A percentile compares a stretch with the other conserved stretches of the same genome.
phyloP scores from a whole-genome alignment of 208 protist species.

The Trypanosoma melophagium region DNA sequence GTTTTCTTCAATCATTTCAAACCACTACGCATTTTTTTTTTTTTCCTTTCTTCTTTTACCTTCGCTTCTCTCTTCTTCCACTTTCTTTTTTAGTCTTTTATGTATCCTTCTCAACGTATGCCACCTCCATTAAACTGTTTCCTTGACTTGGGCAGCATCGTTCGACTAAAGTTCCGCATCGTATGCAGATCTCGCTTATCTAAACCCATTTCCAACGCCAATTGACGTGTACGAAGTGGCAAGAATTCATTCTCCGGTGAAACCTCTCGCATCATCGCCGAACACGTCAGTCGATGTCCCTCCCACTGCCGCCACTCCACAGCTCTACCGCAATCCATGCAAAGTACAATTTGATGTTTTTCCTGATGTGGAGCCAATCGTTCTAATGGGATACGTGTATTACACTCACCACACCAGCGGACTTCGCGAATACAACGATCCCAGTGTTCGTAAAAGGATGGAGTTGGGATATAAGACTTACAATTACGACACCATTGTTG shows the following conservation, averaged over 20 bases:
- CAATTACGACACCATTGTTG: slow-evolving; percentile 92
- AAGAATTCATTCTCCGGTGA: slow-evolving; percentile 87
- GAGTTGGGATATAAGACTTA: slow-evolving; percentile 74
- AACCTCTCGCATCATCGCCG: slow-evolving; percentile 88
- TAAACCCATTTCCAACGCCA: slow-evolving; percentile 82
- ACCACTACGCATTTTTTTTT: neutral
- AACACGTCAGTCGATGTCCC: slow-evolving; percentile 80
- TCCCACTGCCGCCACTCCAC: slow-evolving; percentile 92
- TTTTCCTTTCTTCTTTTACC: neutral
- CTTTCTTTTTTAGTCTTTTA: neutral
- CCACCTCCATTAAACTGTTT: slow-evolving; percentile 21
- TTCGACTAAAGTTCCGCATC: slow-evolving; percentile 58
- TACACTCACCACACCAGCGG: slow-evolving; percentile 87
- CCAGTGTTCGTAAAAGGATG: slow-evolving; percentile 80
- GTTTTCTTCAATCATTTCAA: too few species aligned
- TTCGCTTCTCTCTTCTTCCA: slow-evolving; percentile 2
- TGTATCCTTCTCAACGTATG: neutral
- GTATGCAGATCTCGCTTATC: slow-evolving; percentile 90
- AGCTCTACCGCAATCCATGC: slow-evolving; percentile 80
- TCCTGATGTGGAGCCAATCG: slow-evolving; percentile 81
- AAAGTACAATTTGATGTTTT: slow-evolving; percentile 90
- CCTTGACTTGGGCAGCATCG: slow-evolving; percentile 59
- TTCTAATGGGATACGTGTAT: slow-evolving; percentile 73
- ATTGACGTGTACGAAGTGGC: slow-evolving; percentile 80
- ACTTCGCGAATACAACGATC: slow-evolving; percentile 62